Percentiles rank a stretch among this genome's conserved stretches.
Conservation (phyloP, 306 rosid species). For the Castanospermum australe region DNA sequence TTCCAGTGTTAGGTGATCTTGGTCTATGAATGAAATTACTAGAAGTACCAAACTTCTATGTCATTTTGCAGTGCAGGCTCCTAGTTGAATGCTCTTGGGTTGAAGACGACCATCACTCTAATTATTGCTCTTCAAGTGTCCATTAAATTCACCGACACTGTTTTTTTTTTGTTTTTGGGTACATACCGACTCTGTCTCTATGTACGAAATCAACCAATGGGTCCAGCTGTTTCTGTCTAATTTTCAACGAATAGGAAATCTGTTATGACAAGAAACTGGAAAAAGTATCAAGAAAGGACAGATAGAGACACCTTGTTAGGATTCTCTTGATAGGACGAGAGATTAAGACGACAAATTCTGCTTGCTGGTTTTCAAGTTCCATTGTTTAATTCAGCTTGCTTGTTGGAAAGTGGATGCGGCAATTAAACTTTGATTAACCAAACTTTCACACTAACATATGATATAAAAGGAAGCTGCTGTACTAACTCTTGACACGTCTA, state of each 20-base stretch:
- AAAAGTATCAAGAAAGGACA: not conserved
- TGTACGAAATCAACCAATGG: not conserved
- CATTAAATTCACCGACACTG: not conserved
- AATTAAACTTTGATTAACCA: not conserved
- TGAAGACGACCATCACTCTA: not conserved
- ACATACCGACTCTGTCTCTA: too few relatives aligned
- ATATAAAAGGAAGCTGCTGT: too few relatives aligned
- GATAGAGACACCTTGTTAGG: not conserved
- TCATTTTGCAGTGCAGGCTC: not conserved
- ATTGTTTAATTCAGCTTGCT: not conserved
- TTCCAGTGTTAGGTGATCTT: too few relatives aligned
- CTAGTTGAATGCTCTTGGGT: not conserved
- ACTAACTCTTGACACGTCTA: too few relatives aligned
- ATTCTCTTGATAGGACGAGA: too few relatives aligned
- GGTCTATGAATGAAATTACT: too few relatives aligned
- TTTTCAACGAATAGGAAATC: not conserved
- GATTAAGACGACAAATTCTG: not conserved
- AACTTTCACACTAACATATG: not conserved
- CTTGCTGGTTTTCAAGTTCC: not conserved
- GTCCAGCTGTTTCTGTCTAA: constrained; percentile 28
- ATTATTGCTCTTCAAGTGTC: not conserved
- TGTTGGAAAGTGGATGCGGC: not conserved
- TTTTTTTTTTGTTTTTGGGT: too few relatives aligned
- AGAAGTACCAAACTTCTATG: too few relatives aligned
- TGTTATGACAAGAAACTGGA: not conserved